Evolutionary conservation across 495 filamentous ascomycete species (phyloP).

Genomic region (Daldinia grandis): DNA sequence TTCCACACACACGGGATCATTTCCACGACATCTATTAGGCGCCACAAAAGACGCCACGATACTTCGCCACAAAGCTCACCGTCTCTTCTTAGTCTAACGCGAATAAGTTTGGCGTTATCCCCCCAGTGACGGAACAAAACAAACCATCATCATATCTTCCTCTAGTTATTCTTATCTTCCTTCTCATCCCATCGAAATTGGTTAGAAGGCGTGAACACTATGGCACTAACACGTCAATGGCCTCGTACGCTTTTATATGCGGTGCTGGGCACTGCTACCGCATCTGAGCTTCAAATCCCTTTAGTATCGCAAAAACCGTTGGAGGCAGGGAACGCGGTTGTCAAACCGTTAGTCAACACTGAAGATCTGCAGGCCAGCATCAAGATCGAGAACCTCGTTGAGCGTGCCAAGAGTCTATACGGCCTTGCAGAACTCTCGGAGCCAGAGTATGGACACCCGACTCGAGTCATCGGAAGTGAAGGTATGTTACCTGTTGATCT

Average conservation of each 20-base stretch:
- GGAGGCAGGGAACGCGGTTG: conserved; percentile 13
- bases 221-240: conserved; percentile 23
- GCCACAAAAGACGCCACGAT: background rate
- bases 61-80: background rate
- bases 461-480: conserved; percentile 68
- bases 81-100: background rate
- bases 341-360: conserved; percentile 58
- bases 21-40: background rate
- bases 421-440: conserved; percentile 61
- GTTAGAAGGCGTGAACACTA: conserved; percentile 8
- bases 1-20: background rate
- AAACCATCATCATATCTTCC: background rate
- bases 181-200: background rate
- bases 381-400: conserved; percentile 59
- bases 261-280: conserved; percentile 25
- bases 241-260: conserved; percentile 13
- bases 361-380: conserved; percentile 63
- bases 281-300: conserved; percentile 32
- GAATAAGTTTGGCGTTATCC: background rate
- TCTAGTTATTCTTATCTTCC: background rate
- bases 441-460: conserved; percentile 67
- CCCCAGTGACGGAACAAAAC: background rate
- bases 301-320: conserved; percentile 20
- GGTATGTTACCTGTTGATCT: conserved; percentile 55
- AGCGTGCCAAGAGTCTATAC: conserved; percentile 64